Base-by-base conservation (phyloP, 768 basidiomycete species). In the Lactarius sp. region DNA sequence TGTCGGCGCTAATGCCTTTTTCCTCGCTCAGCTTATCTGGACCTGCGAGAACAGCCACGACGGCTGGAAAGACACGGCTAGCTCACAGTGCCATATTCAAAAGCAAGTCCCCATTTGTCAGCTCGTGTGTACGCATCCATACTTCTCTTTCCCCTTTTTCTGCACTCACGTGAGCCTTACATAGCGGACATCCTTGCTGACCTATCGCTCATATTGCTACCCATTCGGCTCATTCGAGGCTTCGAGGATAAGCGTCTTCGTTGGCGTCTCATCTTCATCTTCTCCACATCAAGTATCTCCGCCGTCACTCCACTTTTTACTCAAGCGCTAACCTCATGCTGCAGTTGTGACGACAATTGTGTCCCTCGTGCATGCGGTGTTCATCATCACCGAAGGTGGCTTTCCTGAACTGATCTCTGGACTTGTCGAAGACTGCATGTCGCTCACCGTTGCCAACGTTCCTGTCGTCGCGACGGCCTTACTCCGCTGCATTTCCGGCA, bases 111-210 rank as follows among this genome's bases (percentile, higher is more conserved):
- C 79, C 0, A 70, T 84, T 6, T 75, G 76, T 22, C 82, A 85
- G 69, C 72, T 85, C 56, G 75, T 76, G 61, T 79, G 84, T 84
- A 64, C 64, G 83, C 76, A 6, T 36, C 9, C 9, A 36, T 6
- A 4, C 22, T 16, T 18, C 36, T 20, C 42, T 7, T 31, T 46
- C 6, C 22, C 12, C 16, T 16, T 41, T 18, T 50, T 18, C 52
- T 51, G 12, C 2, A 41, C 53, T 20, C 10, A 36, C 20, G n/a
- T 3, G 1, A 3, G 0, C 0, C 7, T 16, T 6, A 27, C 6
- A 37, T 60, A 84, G 82, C 83, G 56, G 81, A 83, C 63, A 69
- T 77, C 7, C 6, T 81, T 27, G 75, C 82, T 1, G 82, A 83
- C 63, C 20, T 73, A 14, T 71, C 81, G 33, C 76, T 85, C 52